phyloP scores from a whole-genome alignment of 2,329 filamentous ascomycete genomes.

The Cordyceps farinosa region DNA sequence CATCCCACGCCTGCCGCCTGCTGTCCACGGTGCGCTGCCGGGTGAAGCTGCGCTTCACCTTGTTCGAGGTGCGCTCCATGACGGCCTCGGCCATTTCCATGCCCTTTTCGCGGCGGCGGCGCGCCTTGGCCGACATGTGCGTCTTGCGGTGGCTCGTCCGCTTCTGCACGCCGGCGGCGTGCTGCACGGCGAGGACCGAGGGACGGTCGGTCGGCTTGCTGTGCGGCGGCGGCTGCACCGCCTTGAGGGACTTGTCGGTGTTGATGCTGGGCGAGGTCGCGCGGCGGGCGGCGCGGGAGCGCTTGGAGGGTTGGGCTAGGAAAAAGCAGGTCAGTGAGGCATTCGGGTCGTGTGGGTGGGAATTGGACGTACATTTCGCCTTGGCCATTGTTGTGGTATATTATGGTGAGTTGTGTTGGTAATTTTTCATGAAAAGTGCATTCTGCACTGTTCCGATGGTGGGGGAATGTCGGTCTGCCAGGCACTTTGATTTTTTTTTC shows the following conservation, averaged over 20 bases:
- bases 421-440: too few relatives aligned
- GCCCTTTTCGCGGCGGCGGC: conserved; percentile 53
- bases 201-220: conserved; percentile 41
- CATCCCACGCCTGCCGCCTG: conserved; percentile 55
- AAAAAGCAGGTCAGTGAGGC: too few relatives aligned
- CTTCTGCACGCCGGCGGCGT: conserved; percentile 64
- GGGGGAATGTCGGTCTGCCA: conserved; percentile 12
- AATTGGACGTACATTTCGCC: conserved; percentile 26
- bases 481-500: neutral
- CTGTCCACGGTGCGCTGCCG: conserved; percentile 45
- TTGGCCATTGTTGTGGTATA: conserved; percentile 29
- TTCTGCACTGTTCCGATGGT: neutral
- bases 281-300: conserved; percentile 72
- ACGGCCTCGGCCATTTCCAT: conserved; percentile 58
- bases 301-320: conserved; percentile 55
- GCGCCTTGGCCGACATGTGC: conserved; percentile 53
- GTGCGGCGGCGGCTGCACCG: conserved; percentile 49
- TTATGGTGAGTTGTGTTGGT: neutral
- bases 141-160: conserved; percentile 56
- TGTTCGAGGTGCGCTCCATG: conserved; percentile 54
- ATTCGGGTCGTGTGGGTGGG: too few relatives aligned
- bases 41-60: conserved; percentile 53
- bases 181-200: conserved; percentile 66
- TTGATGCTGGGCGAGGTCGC: conserved; percentile 67
- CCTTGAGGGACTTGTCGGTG: conserved; percentile 68